Evolutionary conservation across 805 yeast species (phyloP), one percentile per base, ranked within the genome.

Genomic region (Ogataea sp.): DNA sequence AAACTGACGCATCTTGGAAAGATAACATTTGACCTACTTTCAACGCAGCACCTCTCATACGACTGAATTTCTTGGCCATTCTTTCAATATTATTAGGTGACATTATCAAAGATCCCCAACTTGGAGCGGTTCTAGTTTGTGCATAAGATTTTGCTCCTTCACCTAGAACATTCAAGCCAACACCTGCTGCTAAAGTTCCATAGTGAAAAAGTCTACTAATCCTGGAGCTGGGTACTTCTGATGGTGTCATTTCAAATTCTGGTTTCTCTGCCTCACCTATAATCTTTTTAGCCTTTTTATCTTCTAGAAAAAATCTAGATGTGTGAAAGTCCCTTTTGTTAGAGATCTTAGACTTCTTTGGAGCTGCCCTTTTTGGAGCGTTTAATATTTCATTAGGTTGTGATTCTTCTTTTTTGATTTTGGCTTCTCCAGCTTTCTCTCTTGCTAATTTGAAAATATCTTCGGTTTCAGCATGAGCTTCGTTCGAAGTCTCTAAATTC

Each of bases 41-140:
- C 55, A 93, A 68, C 3, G 98, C 98, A 2, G 97, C 98, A n/a
- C 98, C 98, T 55, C 98, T 74, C 98, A 93, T 93, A 54, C 85
- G 79, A 38, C 93, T 77, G 50, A 93, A 78, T 58, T 87, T 88
- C 50, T 77, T 78, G 11, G 95, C 95, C 67, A 93, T 76, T 39
- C 94, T 62, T 51, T 90, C 96, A 32, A 93, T 79, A 58, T 90
- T 93, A 15, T 75, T 73, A 6, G 95, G 89, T 3, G 85, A 80
- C 50, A 93, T 67, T 2, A 94, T 66, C 33, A 87, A 56, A 2
- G 74, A 67, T 44, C 73, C 74, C 58, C 80, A 56, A 26, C 73
- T 60, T 7, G 80, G 68, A 0, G 66, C 51, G 15, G 67, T 57
- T 4, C 64, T 56, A 23, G 71, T 64, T 18, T 68, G 56, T 0